Conservation (phyloP, 2,329 filamentous ascomycete genomes). For the Xylariaceae sp. region DNA sequence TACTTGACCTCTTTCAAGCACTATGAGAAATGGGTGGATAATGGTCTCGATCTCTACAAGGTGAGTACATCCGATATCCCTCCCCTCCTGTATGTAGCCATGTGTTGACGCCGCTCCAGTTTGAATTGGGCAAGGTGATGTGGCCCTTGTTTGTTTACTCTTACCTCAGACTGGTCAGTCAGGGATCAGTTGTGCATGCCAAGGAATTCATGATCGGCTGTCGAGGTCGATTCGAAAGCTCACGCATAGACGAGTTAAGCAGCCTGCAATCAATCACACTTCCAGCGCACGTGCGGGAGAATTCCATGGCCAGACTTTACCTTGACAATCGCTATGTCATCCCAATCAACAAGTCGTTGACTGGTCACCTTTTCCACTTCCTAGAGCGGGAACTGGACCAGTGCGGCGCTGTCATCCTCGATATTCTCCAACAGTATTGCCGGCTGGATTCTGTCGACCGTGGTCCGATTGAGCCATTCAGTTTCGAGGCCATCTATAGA, state of each 20-base stretch:
- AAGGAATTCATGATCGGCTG: conserved; percentile 67
- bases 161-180: conserved; percentile 71
- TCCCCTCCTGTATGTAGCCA: not conserved
- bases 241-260: conserved; percentile 76
- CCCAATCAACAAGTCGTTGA: conserved; percentile 80
- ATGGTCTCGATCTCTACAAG: conserved; percentile 91
- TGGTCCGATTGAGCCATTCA: conserved; percentile 59
- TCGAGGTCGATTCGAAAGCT: conserved; percentile 63
- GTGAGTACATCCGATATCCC: conserved; percentile 36
- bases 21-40: conserved; percentile 79
- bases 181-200: conserved; percentile 66
- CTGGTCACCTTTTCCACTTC: conserved; percentile 77
- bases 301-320: conserved; percentile 74
- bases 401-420: conserved; percentile 72
- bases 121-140: conserved; percentile 78
- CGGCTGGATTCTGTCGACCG: conserved; percentile 53
- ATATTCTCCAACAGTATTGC: conserved; percentile 61
- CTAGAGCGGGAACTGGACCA: conserved; percentile 80
- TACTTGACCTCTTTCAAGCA: conserved; percentile 71
- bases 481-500: conserved; percentile 55
- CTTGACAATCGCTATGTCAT: conserved; percentile 82
- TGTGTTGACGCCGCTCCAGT: conserved; percentile 44
- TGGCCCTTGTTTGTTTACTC: conserved; percentile 97
- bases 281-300: conserved; percentile 72
- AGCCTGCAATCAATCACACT: conserved; percentile 68